Conservation (phyloP, 106 monocot genomes). For the Dioscorea zingiberensis region DNA sequence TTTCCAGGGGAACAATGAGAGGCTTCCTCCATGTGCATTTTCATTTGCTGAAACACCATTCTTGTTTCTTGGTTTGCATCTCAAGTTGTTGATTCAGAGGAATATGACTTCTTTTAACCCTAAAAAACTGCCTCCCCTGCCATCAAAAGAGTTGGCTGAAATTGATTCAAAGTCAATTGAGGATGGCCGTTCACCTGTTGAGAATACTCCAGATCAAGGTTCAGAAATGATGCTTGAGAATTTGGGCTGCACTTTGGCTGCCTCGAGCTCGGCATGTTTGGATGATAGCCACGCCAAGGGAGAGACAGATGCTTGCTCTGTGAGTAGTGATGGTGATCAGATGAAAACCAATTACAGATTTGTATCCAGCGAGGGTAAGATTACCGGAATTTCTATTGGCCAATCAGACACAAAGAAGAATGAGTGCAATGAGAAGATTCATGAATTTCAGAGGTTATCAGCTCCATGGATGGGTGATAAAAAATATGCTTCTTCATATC, state of each 20-base stretch:
- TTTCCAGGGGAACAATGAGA: constrained; percentile 8
- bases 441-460: neutral
- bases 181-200: constrained; percentile 15
- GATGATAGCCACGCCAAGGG: constrained; percentile 13
- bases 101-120: constrained; percentile 13
- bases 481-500: constrained; percentile 27
- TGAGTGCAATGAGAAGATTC: constrained; percentile 7
- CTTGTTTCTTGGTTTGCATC: constrained; percentile 26
- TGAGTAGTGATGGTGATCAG: constrained; percentile 24
- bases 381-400: constrained; percentile 8
- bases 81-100: constrained; percentile 39
- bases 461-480: constrained; percentile 7
- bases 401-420: constrained; percentile 11
- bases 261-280: constrained; percentile 8
- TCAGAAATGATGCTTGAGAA: constrained; percentile 26
- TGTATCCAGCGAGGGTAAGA: constrained; percentile 12
- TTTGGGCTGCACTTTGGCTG: constrained; percentile 11
- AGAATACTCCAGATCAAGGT: constrained; percentile 35
- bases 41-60: constrained; percentile 17
- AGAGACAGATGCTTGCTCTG: constrained; percentile 30
- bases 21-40: constrained; percentile 3
- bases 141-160: constrained; percentile 14
- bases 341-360: constrained; percentile 11
- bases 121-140: neutral
- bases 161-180: constrained; percentile 22